Evolutionary conservation across 306 rosid species (phyloP).

Genomic region (Cicer chorassanicum): DNA sequence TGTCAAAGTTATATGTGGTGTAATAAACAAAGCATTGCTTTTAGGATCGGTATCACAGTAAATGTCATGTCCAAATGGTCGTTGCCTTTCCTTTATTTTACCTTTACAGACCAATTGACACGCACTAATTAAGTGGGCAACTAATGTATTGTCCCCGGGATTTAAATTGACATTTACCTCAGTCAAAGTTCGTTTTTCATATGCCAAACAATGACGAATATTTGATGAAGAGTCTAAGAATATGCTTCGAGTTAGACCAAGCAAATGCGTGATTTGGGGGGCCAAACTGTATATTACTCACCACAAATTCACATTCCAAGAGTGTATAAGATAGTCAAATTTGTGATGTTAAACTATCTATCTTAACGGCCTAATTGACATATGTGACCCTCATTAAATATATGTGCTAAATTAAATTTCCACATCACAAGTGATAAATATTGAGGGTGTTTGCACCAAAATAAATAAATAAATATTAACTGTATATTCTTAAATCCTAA

Average conservation of each 20-base stretch:
- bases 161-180: constrained; percentile 10
- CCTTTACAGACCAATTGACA: not conserved
- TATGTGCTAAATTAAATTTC: not conserved
- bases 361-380: not conserved
- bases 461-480: no score
- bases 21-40: not conserved
- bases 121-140: constrained; percentile 3
- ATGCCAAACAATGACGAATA: constrained; percentile 31
- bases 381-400: not conserved
- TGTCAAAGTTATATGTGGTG: not conserved
- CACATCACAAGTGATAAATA: no score
- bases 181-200: constrained; percentile 25
- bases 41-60: not conserved
- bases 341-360: constrained; percentile 20
- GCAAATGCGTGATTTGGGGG: constrained; percentile 44
- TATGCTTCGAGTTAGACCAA: constrained; percentile 43
- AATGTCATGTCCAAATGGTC: not conserved
- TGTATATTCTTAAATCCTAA: no score
- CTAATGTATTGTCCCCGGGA: not conserved
- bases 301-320: constrained; percentile 15
- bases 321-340: constrained; percentile 18
- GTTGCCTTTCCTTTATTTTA: not conserved
- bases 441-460: no score
- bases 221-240: constrained; percentile 38
- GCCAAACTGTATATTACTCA: constrained; percentile 12